Conservation (phyloP, 306 rosid genomes). For the Canavalia ensiformis region DNA sequence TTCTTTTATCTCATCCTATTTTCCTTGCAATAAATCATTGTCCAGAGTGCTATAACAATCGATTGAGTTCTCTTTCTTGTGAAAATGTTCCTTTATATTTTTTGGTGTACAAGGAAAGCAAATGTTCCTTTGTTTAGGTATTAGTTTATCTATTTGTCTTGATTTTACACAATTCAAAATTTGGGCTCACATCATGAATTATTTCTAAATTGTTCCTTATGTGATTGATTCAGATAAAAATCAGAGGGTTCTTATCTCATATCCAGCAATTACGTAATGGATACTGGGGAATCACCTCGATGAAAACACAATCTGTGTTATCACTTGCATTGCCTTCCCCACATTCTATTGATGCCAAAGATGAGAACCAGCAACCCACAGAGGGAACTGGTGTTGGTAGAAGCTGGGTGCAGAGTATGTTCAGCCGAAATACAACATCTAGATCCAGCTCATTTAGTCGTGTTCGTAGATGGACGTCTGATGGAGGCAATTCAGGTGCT, state of each 20-base stretch:
- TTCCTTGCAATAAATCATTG: constrained; percentile 28
- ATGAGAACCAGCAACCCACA: constrained; percentile 85
- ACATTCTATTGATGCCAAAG: constrained; percentile 72
- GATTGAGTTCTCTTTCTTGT: too few species aligned
- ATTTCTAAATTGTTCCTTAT: constrained; percentile 41
- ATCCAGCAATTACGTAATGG: constrained; percentile 81
- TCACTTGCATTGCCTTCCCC: constrained; percentile 86
- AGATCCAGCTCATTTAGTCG: constrained; percentile 84
- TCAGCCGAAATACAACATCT: constrained; percentile 79
- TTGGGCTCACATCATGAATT: constrained; percentile 36
- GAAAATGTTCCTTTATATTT: too few species aligned
- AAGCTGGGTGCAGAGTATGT: constrained; percentile 99
- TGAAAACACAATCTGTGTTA: constrained; percentile 72
- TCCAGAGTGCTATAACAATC: constrained; percentile 8
- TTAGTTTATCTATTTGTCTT: constrained; percentile 22
- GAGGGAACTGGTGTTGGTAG: constrained; percentile 93
- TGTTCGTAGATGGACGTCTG: constrained; percentile 91
- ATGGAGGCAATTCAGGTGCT: constrained; percentile 70
- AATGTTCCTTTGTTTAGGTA: not conserved
- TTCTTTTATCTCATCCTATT: constrained; percentile 1
- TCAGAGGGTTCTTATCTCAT: constrained; percentile 93
- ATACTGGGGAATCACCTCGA: constrained; percentile 86
- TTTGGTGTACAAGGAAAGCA: too few species aligned
- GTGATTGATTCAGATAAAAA: constrained; percentile 77
- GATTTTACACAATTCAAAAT: constrained; percentile 39